phyloP scores from a whole-genome alignment of 257 asterid genomes.

The Solanum virginianum region DNA sequence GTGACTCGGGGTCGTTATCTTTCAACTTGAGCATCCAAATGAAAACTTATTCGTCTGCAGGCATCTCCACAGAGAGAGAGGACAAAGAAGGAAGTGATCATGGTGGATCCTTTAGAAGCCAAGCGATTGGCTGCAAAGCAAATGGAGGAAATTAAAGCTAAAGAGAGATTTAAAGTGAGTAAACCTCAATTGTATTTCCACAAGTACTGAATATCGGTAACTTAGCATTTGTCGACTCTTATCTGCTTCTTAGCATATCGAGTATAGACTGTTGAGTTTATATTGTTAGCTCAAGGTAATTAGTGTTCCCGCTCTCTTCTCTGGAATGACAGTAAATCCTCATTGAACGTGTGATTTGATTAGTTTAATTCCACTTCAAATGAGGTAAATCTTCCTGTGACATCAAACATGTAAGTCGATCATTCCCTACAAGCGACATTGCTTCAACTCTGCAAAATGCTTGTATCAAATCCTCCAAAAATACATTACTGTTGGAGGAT shows the following conservation, averaged over 20 bases:
- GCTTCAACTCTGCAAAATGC: background rate
- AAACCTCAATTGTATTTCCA: background rate
- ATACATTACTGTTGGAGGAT: background rate
- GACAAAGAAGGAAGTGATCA: slow-evolving; percentile 41
- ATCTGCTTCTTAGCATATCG: background rate
- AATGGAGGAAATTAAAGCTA: slow-evolving; percentile 72
- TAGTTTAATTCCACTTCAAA: background rate
- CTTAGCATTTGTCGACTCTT: background rate
- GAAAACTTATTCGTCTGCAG: slow-evolving; percentile 15
- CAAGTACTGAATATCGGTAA: background rate
- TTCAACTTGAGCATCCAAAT: background rate
- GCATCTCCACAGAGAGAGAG: slow-evolving; percentile 31
- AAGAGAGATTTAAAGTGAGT: slow-evolving; percentile 57
- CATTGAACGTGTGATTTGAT: background rate
- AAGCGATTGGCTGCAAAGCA: slow-evolving; percentile 85
- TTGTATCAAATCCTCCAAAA: background rate
- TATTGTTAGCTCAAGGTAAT: background rate
- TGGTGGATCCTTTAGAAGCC: slow-evolving; percentile 99
- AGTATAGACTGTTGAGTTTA: background rate
- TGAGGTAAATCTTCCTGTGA: background rate
- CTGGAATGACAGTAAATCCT: background rate
- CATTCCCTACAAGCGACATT: background rate
- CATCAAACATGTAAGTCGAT: background rate
- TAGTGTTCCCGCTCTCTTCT: background rate
- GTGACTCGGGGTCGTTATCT: background rate